Evolutionary conservation across 495 filamentous ascomycete species (phyloP), one percentile per base, ranked within the genome.

Genomic region (Lophiotrema nucula): DNA sequence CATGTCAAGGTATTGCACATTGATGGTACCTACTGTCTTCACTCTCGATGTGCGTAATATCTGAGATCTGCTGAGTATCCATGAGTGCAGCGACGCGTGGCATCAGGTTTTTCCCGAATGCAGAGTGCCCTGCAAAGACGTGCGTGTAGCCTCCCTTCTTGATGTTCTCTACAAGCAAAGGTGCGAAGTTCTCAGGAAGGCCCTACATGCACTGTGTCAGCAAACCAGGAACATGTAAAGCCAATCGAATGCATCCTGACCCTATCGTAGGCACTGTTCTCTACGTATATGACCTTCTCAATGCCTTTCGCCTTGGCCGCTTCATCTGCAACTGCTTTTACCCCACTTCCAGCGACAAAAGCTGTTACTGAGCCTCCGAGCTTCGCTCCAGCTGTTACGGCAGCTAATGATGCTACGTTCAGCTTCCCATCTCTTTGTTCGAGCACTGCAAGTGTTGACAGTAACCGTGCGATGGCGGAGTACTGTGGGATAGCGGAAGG

Each of bases 11-110:
- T 2, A 3, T 24, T 24, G 47, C 13, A n/a, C 24, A 58, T 28
- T 28, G 22, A 55, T 27, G n/a, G 6, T 13, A 49, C 82, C 44
- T 72, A 83, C 83, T 97, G 72, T 95, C 90, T 69, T 96, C 90
- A 73, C 84, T 83, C 73, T 96, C 81, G 60, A 97, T 88, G 1
- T 73, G 79, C 2, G 83, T 97, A 56, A 97, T 87, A 70, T 98
- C 93, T 10, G 90, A 95, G 48, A 98, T 81, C 68, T 95, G 91
- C 72, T 96, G 92, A 23, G 85, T 83, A 68, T 98, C 93, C 35
- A 98, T 78, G 21, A 98, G 77, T 25, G 93, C 93, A n/a, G 95
- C 90, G 2, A 97, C 86, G 38, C 93, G 87, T n/a, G 93, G 93
- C 74, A 97, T 79, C 33, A 97, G 74, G 71, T 87, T 91, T 83